Evolutionary conservation across 352 stramenopile species (phyloP).

Genomic region (Phytophthora pisi): DNA sequence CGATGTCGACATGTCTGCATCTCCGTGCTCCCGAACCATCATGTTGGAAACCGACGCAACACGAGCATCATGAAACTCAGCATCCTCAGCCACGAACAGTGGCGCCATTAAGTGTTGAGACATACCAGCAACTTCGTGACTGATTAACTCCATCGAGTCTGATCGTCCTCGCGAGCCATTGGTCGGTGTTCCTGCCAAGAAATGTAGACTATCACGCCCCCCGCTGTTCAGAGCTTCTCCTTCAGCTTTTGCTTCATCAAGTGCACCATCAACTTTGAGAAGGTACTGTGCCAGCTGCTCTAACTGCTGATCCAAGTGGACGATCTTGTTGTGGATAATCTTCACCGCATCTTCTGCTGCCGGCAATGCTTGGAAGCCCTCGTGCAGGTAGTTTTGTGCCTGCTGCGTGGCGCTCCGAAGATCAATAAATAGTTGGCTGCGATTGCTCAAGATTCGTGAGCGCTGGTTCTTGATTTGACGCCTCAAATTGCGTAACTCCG

Average conservation of each 20-base stretch:
- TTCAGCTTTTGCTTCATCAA: slow-evolving; percentile 71
- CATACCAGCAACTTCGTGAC: slow-evolving; percentile 67
- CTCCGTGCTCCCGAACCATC: slow-evolving; percentile 17
- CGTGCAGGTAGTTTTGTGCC: slow-evolving; percentile 84
- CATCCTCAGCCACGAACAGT: slow-evolving; percentile 81
- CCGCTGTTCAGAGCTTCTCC: slow-evolving; percentile 48
- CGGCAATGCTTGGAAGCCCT: slow-evolving; percentile 77
- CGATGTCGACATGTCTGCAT: slow-evolving; percentile 66
- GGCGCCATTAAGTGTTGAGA: slow-evolving; percentile 78
- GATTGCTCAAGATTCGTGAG: slow-evolving; percentile 80
- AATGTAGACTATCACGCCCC: slow-evolving; percentile 66
- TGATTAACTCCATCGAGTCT: slow-evolving; percentile 64
- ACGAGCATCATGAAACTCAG: slow-evolving; percentile 84
- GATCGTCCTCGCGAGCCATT: slow-evolving; percentile 35
- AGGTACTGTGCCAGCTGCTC: slow-evolving; percentile 68
- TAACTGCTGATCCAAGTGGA: slow-evolving; percentile 76
- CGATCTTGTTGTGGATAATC: slow-evolving; percentile 84
- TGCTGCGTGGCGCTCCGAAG: slow-evolving; percentile 83
- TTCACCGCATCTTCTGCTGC: slow-evolving; percentile 81
- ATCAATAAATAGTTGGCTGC: slow-evolving; percentile 82
- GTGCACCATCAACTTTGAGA: slow-evolving; percentile 74
- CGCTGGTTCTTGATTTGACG: slow-evolving; percentile 85
- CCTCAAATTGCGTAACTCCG: slow-evolving; percentile 72
- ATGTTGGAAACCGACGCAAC: slow-evolving; percentile 44
- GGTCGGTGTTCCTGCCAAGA: slow-evolving; percentile 43